phyloP scores from a whole-genome alignment of 805 yeast species.

The Spathaspora arborariae region DNA sequence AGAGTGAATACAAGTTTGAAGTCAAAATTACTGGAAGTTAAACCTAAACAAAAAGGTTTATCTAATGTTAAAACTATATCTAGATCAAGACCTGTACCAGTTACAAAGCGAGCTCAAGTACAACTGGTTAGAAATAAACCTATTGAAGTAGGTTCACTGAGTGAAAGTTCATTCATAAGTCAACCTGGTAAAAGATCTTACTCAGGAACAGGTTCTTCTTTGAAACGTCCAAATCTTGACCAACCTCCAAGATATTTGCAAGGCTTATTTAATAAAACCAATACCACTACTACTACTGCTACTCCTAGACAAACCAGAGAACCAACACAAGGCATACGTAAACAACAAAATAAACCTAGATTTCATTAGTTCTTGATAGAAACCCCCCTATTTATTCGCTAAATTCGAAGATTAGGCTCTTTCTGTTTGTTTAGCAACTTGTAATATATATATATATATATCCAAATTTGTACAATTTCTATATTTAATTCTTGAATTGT shows the following conservation, averaged over 20 bases:
- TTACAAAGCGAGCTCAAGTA: not conserved
- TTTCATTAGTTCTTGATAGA: too few relatives aligned
- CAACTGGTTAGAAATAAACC: not conserved
- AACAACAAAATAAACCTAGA: not conserved
- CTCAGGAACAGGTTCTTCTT: not conserved
- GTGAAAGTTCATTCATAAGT: constrained; percentile 24
- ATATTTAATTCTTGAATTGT: too few relatives aligned
- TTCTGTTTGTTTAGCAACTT: not conserved
- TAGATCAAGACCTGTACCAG: not conserved
- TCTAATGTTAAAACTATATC: not conserved
- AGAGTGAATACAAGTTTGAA: not conserved
- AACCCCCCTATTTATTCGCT: not conserved
- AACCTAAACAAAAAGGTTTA: not conserved
- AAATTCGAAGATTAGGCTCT: not conserved
- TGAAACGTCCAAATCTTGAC: constrained; percentile 33
- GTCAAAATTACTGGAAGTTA: not conserved
- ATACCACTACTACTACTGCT: not conserved
- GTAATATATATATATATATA: not conserved
- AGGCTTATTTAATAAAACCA: constrained; percentile 25
- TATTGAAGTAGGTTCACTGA: not conserved
- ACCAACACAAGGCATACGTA: not conserved
- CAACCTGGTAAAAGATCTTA: constrained; percentile 13
- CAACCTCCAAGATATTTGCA: constrained; percentile 43
- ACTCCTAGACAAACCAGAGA: not conserved
- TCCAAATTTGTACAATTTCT: too few relatives aligned